Percentiles rank a stretch among this genome's conserved stretches.
Conservation (phyloP, 257 asterid species). For the Forsythia suspensa region DNA sequence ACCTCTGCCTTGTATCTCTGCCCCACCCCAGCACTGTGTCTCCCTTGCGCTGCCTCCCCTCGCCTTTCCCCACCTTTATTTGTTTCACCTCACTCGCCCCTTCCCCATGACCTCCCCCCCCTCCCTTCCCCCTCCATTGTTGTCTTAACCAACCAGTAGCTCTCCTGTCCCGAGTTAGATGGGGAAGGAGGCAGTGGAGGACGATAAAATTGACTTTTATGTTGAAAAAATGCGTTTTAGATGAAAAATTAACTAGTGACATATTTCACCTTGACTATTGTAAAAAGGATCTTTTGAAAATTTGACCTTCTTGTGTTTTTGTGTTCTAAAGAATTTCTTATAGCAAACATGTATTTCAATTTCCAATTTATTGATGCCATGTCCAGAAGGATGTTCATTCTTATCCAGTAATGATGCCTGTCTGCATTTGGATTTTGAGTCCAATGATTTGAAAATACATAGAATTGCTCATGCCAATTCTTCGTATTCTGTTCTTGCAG, state of each 20-base stretch:
- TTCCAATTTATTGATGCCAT: neutral
- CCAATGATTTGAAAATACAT: neutral
- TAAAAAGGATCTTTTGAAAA: neutral
- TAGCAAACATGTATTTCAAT: neutral
- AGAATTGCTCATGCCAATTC: neutral
- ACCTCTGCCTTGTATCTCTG: no score
- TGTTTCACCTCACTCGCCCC: neutral
- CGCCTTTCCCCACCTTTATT: no score
- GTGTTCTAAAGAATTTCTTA: neutral
- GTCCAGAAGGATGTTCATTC: neutral
- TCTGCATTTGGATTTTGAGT: neutral
- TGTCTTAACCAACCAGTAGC: neutral
- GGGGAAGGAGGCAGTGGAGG: neutral
- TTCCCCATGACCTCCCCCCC: no score
- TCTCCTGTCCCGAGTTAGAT: neutral
- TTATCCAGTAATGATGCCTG: neutral
- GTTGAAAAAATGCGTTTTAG: no score
- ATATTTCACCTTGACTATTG: neutral
- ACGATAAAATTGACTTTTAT: no score
- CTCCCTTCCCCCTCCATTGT: neutral
- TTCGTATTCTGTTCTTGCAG: slow-evolving; percentile 38
- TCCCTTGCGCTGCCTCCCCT: no score
- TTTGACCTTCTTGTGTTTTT: neutral
- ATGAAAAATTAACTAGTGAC: neutral
- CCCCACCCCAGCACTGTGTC: neutral